Conservation (phyloP, 1,284 basidiomycete species). For the Tetrapyrgos nigripes region DNA sequence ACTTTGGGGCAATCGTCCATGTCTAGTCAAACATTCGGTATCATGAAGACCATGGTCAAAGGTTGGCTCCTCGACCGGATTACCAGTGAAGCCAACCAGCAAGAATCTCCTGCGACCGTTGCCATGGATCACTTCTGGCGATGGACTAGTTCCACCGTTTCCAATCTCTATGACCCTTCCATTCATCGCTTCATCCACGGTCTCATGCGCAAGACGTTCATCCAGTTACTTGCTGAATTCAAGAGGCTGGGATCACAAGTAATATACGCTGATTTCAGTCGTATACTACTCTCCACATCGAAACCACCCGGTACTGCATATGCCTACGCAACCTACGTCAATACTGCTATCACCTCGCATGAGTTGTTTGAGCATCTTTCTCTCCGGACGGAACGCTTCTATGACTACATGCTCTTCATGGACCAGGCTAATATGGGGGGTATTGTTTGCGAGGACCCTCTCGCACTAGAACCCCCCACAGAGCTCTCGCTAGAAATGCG, state of each 20-base stretch:
- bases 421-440: constrained; percentile 95
- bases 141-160: constrained; percentile 89
- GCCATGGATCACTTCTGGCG: constrained; percentile 96
- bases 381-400: constrained; percentile 89
- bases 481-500: constrained; percentile 84
- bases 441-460: constrained; percentile 83
- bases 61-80: constrained; percentile 93
- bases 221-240: constrained; percentile 97
- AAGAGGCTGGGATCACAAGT: constrained; percentile 94
- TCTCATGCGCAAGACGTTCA: constrained; percentile 97
- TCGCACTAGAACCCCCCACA: constrained; percentile 70
- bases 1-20: constrained; percentile 92
- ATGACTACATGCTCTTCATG: constrained; percentile 97
- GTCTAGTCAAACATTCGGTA: constrained; percentile 88
- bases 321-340: constrained; percentile 95
- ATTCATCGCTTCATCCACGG: constrained; percentile 94
- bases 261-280: constrained; percentile 94
- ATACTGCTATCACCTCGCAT: constrained; percentile 91
- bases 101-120: constrained; percentile 67
- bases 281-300: constrained; percentile 90
- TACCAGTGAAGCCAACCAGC: constrained; percentile 62
- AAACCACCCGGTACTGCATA: constrained; percentile 96
- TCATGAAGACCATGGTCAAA: constrained; percentile 91
- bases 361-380: constrained; percentile 96
- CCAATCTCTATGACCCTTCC: constrained; percentile 92